These are phyloP conservation scores for Macrolepiota dolichaula DNA, from an alignment of 768 basidiomycete species.

Conservation along the genomic window DNA sequence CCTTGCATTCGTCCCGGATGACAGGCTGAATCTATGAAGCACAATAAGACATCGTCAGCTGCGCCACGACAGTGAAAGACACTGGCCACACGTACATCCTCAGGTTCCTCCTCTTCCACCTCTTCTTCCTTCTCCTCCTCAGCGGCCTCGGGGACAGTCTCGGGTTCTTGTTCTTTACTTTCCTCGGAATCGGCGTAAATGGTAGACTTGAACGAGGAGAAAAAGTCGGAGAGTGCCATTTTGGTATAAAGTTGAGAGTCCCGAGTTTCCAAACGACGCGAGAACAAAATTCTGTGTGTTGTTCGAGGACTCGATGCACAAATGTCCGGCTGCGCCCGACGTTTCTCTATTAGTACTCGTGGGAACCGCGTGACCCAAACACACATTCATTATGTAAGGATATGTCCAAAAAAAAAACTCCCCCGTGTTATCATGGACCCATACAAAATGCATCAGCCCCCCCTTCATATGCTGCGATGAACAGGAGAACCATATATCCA, in stretches of 20 bases:
- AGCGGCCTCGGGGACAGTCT: slow-evolving; percentile 46
- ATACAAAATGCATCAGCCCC: no score
- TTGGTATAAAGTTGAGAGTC: not conserved
- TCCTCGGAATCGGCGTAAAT: slow-evolving; percentile 44
- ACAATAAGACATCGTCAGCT: slow-evolving; percentile 1
- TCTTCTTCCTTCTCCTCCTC: slow-evolving; percentile 30
- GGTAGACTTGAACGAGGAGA: slow-evolving; percentile 43
- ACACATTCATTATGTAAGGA: not conserved
- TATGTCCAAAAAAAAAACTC: no score
- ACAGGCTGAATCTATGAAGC: slow-evolving; percentile 55
- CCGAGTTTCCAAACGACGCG: not conserved
- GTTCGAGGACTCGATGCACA: not conserved
- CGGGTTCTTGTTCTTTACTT: slow-evolving; percentile 56
- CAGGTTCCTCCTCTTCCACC: slow-evolving; percentile 48
- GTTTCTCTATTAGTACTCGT: no score
- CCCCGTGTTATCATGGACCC: no score
- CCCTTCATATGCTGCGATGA: no score
- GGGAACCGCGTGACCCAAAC: not conserved
- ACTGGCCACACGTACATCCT: slow-evolving; percentile 61
- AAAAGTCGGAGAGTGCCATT: slow-evolving; percentile 23
- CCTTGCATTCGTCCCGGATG: slow-evolving; percentile 74
- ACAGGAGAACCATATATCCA: no score
- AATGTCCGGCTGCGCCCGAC: slow-evolving; percentile 1
- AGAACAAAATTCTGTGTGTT: not conserved
- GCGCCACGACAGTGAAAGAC: not conserved